phyloP scores from a whole-genome alignment of 257 asterid genomes.

The Ophiorrhiza pumila region DNA sequence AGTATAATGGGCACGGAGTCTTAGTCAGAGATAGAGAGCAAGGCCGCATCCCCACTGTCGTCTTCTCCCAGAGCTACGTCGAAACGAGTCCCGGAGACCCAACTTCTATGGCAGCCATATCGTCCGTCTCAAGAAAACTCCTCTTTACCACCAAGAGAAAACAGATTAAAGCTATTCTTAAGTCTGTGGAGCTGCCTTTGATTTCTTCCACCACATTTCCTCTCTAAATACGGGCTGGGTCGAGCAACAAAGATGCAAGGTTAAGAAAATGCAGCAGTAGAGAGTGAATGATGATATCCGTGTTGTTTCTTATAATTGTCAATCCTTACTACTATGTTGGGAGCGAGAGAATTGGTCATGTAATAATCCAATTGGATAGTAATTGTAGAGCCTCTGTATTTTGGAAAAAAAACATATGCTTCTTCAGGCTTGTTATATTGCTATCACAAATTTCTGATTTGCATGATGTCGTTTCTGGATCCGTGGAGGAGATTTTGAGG shows the following conservation, averaged over 20 bases:
- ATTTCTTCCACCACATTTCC: slow-evolving; percentile 84
- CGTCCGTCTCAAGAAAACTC: slow-evolving; percentile 48
- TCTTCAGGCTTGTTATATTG: too few relatives aligned
- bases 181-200: slow-evolving; percentile 54
- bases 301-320: background rate
- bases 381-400: background rate
- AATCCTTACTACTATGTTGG: background rate
- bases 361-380: background rate
- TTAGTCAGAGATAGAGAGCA: slow-evolving; percentile 69
- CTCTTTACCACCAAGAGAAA: slow-evolving; percentile 75
- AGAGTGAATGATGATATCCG: background rate
- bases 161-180: slow-evolving; percentile 76
- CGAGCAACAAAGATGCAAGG: slow-evolving; percentile 47
- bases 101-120: slow-evolving; percentile 43
- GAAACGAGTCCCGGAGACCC: slow-evolving; percentile 54
- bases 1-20: slow-evolving; percentile 63
- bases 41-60: slow-evolving; percentile 89
- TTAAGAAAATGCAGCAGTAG: slow-evolving; percentile 19
- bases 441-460: too few relatives aligned
- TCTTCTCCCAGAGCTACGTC: slow-evolving; percentile 63
- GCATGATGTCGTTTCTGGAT: too few relatives aligned
- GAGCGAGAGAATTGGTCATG: background rate
- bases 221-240: slow-evolving; percentile 86
- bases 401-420: background rate
- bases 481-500: too few relatives aligned